These are phyloP conservation scores for Globisporangium spinosum DNA, from an alignment of 352 stramenopile genomes.

Conservation along the genomic window DNA sequence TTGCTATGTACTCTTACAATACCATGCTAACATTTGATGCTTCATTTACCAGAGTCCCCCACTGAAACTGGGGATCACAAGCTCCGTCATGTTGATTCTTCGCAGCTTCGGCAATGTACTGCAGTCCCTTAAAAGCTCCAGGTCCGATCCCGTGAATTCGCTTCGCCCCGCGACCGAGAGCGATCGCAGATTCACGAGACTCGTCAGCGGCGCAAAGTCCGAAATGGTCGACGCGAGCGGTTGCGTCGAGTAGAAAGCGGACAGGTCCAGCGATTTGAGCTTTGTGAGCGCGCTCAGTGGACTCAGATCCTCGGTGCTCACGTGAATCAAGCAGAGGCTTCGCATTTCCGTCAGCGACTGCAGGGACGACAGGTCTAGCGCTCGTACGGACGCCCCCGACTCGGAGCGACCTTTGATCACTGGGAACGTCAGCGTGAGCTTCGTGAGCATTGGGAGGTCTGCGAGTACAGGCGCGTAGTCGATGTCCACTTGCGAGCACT, in stretches of 20 bases:
- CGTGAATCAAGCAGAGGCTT: not conserved
- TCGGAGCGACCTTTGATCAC: not conserved
- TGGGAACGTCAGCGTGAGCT: slow-evolving; percentile 5
- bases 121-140: not conserved
- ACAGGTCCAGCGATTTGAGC: not conserved
- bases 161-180: slow-evolving; percentile 1
- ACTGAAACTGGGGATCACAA: slow-evolving; percentile 1
- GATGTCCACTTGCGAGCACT: slow-evolving; percentile 6
- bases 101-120: not conserved
- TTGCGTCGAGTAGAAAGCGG: slow-evolving; percentile 6
- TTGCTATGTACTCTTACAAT: not conserved
- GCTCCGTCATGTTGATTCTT: slow-evolving; percentile 1
- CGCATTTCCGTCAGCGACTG: not conserved
- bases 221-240: not conserved
- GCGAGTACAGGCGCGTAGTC: slow-evolving; percentile 1
- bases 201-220: not conserved
- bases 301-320: slow-evolving; percentile 1
- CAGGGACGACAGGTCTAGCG: slow-evolving; percentile 2
- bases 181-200: slow-evolving; percentile 3
- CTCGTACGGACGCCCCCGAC: not conserved
- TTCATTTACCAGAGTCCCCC: not conserved
- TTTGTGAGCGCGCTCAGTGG: not conserved
- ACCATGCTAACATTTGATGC: not conserved
- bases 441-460: not conserved
- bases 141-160: not conserved